Conservation (phyloP, 2,329 filamentous ascomycete genomes). For the Setomelanomma holmii region DNA sequence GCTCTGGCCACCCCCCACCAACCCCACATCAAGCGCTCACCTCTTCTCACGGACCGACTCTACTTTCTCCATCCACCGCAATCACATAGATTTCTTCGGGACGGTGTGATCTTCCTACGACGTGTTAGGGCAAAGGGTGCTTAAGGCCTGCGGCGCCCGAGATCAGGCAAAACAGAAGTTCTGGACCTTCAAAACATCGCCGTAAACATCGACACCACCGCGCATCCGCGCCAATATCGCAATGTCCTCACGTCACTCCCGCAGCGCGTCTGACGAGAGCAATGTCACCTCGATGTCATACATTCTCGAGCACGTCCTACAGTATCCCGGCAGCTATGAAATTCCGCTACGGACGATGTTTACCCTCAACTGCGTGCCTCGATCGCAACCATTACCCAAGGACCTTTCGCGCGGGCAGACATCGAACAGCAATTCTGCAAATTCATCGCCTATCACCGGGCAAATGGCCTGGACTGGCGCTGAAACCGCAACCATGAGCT, state of each 20-base stretch:
- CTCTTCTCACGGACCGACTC: conserved; percentile 19
- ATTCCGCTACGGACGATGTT: conserved; percentile 73
- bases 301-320: conserved; percentile 58
- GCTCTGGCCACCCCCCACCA: conserved; percentile 19
- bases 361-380: conserved; percentile 67
- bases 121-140: conserved; percentile 7
- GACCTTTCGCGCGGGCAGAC: conserved; percentile 42
- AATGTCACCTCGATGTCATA: conserved; percentile 41
- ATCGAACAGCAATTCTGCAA: conserved; percentile 44
- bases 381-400: conserved; percentile 48
- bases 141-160: conserved; percentile 14
- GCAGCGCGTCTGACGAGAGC: conserved; percentile 47
- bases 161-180: conserved; percentile 11
- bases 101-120: background rate
- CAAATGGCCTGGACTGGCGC: conserved; percentile 43
- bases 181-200: conserved; percentile 7
- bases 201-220: background rate
- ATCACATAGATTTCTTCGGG: background rate
- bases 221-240: conserved; percentile 12
- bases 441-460: conserved; percentile 42
- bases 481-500: conserved; percentile 52
- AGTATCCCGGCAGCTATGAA: conserved; percentile 69
- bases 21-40: conserved; percentile 24
- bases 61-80: conserved; percentile 1
- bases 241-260: conserved; percentile 48